Percentiles rank a stretch among this genome's conserved stretches.
phyloP scores from a whole-genome alignment of 192 early-diverging fungal genomes.

The Dissophora ornata region DNA sequence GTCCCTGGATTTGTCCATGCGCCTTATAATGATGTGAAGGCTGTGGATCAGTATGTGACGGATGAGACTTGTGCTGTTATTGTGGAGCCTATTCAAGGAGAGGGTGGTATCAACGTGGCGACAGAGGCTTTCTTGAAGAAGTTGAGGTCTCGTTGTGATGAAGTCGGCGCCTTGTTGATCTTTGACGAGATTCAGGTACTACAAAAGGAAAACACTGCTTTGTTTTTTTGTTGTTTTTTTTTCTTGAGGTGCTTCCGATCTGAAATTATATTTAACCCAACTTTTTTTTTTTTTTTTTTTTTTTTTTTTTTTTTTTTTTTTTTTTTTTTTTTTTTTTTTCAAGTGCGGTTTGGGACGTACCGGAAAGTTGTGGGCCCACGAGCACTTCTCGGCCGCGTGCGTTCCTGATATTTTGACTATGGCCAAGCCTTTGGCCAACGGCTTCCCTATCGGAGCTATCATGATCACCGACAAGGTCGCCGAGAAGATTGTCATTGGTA shows the following conservation, averaged over 20 bases:
- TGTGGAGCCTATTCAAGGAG: slow-evolving; percentile 97
- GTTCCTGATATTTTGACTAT: slow-evolving; percentile 93
- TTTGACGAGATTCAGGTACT: slow-evolving; percentile 96
- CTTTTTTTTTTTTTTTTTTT: not conserved
- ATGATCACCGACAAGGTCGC: slow-evolving; percentile 83
- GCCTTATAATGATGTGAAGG: slow-evolving; percentile 79
- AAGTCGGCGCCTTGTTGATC: slow-evolving; percentile 90
- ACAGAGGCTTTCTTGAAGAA: slow-evolving; percentile 80
- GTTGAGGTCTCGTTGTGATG: slow-evolving; percentile 83
- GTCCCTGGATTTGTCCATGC: slow-evolving; percentile 83
- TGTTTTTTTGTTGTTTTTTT: not conserved
- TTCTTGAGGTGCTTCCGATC: not conserved
- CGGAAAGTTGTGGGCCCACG: slow-evolving; percentile 90
- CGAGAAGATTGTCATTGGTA: slow-evolving; percentile 79
- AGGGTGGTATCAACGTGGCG: slow-evolving; percentile 89
- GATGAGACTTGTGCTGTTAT: slow-evolving; percentile 92
- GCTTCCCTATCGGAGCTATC: slow-evolving; percentile 95
- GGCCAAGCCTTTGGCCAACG: slow-evolving; percentile 98
- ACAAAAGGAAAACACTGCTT: too few species aligned
- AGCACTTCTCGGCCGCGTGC: slow-evolving; percentile 71
- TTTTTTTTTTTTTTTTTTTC: slow-evolving; percentile 5
- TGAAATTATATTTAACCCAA: not conserved
- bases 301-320: slow-evolving; percentile 10
- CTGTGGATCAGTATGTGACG: slow-evolving; percentile 69
- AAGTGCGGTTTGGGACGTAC: slow-evolving; percentile 92